A percentile compares a stretch with the other conserved stretches of the same genome.
Evolutionary conservation across 495 filamentous ascomycete genomes (phyloP).

Genomic region (Podospora pseudoanserina): DNA sequence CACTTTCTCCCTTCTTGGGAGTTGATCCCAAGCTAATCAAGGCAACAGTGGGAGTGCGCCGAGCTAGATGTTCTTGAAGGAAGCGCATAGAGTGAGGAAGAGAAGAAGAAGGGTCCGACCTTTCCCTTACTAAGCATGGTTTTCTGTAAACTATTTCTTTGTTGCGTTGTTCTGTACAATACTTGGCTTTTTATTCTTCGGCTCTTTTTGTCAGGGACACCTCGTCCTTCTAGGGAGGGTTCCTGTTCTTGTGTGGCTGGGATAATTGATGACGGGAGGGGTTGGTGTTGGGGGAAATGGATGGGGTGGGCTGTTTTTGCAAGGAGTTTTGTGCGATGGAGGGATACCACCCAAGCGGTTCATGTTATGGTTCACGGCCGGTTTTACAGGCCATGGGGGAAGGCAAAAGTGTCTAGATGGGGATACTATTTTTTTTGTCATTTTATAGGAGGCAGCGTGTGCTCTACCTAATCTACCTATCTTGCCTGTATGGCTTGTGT

Average conservation of each 20-base stretch:
- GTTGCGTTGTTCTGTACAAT: not conserved
- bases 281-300: not conserved
- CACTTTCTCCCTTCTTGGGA: slow-evolving; percentile 6
- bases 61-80: not conserved
- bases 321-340: not conserved
- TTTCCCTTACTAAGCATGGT: not conserved
- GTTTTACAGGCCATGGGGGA: not conserved
- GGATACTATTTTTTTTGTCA: not conserved
- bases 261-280: not conserved
- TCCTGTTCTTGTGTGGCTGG: not conserved
- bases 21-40: not conserved
- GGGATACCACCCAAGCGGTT: not conserved
- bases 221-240: not conserved
- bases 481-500: not conserved
- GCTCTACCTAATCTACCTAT: not conserved
- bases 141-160: not conserved
- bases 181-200: not conserved
- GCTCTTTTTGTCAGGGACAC: not conserved
- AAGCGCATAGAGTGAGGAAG: not conserved
- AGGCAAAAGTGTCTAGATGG: not conserved
- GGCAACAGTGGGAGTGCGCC: not conserved
- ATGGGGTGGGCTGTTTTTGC: not conserved
- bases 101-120: not conserved
- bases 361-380: not conserved
- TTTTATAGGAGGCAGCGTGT: not conserved